Evolutionary conservation across 768 basidiomycete genomes (phyloP), one percentile per base, ranked within the genome.

Genomic region (Suillus subaureus): DNA sequence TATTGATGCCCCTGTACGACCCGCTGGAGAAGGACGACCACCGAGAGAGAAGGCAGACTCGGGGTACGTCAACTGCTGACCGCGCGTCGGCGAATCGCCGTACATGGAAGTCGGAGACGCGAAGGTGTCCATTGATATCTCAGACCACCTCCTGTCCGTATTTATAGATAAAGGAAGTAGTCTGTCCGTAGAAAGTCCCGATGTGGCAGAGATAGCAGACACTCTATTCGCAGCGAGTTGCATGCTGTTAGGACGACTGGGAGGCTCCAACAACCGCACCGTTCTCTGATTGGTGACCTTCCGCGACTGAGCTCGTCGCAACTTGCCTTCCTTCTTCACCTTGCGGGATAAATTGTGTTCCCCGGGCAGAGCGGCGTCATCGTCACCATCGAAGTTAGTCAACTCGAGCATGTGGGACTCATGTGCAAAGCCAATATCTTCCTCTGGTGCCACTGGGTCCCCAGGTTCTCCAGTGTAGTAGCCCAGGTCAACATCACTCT

Each of bases 301-400:
- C 31, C 84, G 76, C 13, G 84, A 82, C 60, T 76, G 75, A 18
- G 82, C 79, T 47, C 91, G 81, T 9, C 86, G 80, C n/a, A 85
- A 67, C 69, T 82, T 85, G 16, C 91, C 91, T 71, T 88, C 85
- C 71, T 86, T 85, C 73, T 81, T 83, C 39, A 93, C 75, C 37
- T 75, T 77, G 35, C 77, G 73, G 61, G 83, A 87, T 31, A 93
- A 77, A 66, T 78, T 74, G 11, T 72, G 78, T 69, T 92, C 91
- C 9, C 84, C 88, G 2, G 86, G 86, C 23, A 86, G 74, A 18
- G 79, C 76, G 16, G 83, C 78, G 66, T 90, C 86, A 51, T 88
- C 80, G 67, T 94, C 92, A 31, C 91, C 91, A 66, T 93, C 90
- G 71, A 92, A 94, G 70, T 92, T 89, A 6, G 91, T 91, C 65